Evolutionary conservation across 1,139 yeast species (phyloP), one percentile per base, ranked within the genome.

Genomic region (Candida freyschussii): DNA sequence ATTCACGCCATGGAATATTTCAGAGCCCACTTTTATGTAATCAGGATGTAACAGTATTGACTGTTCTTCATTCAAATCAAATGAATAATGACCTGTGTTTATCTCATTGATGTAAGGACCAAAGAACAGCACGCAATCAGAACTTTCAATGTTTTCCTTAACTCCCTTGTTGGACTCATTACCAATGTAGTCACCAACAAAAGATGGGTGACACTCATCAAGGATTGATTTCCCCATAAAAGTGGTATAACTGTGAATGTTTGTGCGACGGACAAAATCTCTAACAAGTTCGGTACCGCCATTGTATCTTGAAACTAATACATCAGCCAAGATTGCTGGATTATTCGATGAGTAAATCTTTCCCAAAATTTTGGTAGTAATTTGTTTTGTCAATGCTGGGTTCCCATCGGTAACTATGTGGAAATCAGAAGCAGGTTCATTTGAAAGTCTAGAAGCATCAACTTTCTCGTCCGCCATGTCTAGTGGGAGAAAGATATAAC

Each of bases 401-500:
- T 52, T 36, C 6, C 40, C 34, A 19, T 49, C 47, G 7, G 39
- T 21, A 13, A 54, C 34, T 8, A 36, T 32, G 31, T 52, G 53
- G 24, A 43, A 44, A 2, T 32, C 20, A 2, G 25, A 15, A 8
- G 43, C 43, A 17, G 46, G 42, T 3, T 31, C 21, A 3, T 13
- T 17, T n/a, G n/a, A 18, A 33, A 62, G 56, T 35, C 63, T 55
- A 6, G 58, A 44, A 6, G 62, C 51, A 15, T 72, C 63, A 12
- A 83, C 75, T 26, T 60, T 45, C 26, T 62, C 49, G 47, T 72
- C 72, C 8, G 78, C 75, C 48, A 82, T 58, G 52, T 85, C 89
- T 26, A 72, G 64, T 3, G 96, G 96, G 27, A 86, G 56, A 52
- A 74, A 83, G 37, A 86, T 59, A 52, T 81, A 85, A 7, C 94